phyloP scores from a whole-genome alignment of 805 yeast genomes.

The Metschnikowia kunwiensis region DNA sequence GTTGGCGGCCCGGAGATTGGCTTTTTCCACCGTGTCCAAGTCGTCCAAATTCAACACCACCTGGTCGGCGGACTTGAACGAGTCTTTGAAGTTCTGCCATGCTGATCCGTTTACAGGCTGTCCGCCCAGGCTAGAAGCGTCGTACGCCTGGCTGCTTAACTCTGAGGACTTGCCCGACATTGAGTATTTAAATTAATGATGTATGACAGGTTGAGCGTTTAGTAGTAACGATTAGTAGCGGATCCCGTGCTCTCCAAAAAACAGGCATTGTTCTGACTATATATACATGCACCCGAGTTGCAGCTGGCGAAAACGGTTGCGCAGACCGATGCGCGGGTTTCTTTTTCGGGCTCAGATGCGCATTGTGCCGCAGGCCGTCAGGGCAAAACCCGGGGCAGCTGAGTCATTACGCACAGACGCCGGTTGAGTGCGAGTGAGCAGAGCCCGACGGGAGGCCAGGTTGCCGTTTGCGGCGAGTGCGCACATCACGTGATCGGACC shows the following conservation, averaged over 20 bases:
- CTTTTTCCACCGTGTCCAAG: conserved; percentile 28
- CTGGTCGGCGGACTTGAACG: conserved; percentile 35
- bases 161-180: conserved; percentile 10
- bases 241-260: too few relatives aligned
- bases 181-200: too few relatives aligned
- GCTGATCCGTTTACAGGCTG: conserved; percentile 9
- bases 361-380: conserved; percentile 6
- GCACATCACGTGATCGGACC: conserved; percentile 3
- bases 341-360: conserved; percentile 6
- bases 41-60: conserved; percentile 19
- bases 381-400: conserved; percentile 10
- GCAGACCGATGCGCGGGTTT: conserved; percentile 2
- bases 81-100: conserved; percentile 26
- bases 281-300: conserved; percentile 5
- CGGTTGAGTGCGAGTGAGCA: conserved; percentile 1
- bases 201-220: too few relatives aligned
- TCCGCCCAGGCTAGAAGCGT: conserved; percentile 5
- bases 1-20: conserved; percentile 26
- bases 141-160: conserved; percentile 5
- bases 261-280: not conserved
- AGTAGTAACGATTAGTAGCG: too few relatives aligned
- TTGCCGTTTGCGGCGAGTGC: conserved; percentile 1
- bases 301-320: conserved; percentile 4
- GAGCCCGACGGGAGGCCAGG: not conserved
- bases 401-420: conserved; percentile 8